Evolutionary conservation across 495 filamentous ascomycete genomes (phyloP).

Genomic region (Neurospora sp.): DNA sequence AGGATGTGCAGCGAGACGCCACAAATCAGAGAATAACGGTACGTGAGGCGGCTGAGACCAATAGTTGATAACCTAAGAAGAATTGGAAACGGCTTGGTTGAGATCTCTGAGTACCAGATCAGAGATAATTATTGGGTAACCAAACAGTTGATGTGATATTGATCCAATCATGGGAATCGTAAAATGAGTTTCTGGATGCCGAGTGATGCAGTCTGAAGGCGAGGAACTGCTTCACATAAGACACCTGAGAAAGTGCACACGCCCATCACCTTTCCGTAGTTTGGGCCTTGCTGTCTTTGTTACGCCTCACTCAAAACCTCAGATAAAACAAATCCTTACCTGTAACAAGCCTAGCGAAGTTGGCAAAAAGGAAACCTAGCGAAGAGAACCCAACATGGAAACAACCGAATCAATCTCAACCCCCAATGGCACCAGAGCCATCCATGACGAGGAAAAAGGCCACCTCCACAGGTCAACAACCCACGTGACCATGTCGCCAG

Average conservation of each 20-base stretch:
- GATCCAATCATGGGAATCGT: neutral
- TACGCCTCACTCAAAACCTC: neutral
- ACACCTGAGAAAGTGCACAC: neutral
- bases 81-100: neutral
- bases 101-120: neutral
- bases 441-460: slow-evolving; percentile 30
- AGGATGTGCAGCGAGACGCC: neutral
- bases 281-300: neutral
- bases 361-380: neutral
- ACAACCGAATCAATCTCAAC: slow-evolving; percentile 3
- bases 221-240: neutral
- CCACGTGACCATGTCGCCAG: slow-evolving; percentile 38
- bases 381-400: neutral
- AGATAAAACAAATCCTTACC: neutral
- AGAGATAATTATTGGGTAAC: neutral
- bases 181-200: neutral
- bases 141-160: neutral
- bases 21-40: neutral
- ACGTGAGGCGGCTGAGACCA: neutral
- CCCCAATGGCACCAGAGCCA: slow-evolving; percentile 1
- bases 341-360: neutral
- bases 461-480: slow-evolving; percentile 25
- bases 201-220: neutral
- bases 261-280: neutral
- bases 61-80: neutral